Base-by-base conservation (phyloP, 2,329 filamentous ascomycete species). In the Pseudogymnoascus sp. region DNA sequence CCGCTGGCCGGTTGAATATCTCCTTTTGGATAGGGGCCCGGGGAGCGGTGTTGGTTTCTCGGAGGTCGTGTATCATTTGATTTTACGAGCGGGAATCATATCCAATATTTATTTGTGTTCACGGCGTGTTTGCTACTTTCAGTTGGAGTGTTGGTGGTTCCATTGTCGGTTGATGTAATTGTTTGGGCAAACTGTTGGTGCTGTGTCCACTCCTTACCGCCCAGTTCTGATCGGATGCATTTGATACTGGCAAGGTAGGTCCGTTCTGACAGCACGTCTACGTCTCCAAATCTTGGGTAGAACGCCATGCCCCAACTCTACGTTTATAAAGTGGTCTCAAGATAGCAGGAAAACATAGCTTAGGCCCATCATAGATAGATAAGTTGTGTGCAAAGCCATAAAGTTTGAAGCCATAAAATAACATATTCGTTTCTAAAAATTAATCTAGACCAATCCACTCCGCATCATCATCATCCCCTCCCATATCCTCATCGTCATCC, bases 401-500 rank as follows among this genome's bases (percentile, higher is more conserved):
- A 54, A n/a, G 47, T 54, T 54, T 54, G 2, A 54, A 32, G 1
- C 43, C 47, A 34, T 54, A 32, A 54, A 54, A 54, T 32, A 54
- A 54, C 47, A 54, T 30, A 30, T 54, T 18, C 47, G 28, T 54
- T 54, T 54, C 47, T 34, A 54, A 54, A 54, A 54, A 54, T 54
- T 71, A 78, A 67, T 81, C 80, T 68, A 82, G 73, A 7, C 81
- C 81, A 65, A 81, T 74, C 81, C 80, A 83, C 59, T 77, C 77
- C n/a, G 70, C 74, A 60, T 78, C 79, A 14, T 72, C 75, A n/a
- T 76, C 75, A 38, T 73, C 71, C 12, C 69, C 70, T 37, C 65
- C 64, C 34, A 63, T 66, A 16, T 65, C 71, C 57, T 70, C 69
- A 50, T 75, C 68, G 11, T 67, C 69, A 28, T 63, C 71, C 59